Evolutionary conservation across 129 eudicot species (phyloP), one percentile per base, ranked within the genome.

Genomic region (Lactuca saligna): DNA sequence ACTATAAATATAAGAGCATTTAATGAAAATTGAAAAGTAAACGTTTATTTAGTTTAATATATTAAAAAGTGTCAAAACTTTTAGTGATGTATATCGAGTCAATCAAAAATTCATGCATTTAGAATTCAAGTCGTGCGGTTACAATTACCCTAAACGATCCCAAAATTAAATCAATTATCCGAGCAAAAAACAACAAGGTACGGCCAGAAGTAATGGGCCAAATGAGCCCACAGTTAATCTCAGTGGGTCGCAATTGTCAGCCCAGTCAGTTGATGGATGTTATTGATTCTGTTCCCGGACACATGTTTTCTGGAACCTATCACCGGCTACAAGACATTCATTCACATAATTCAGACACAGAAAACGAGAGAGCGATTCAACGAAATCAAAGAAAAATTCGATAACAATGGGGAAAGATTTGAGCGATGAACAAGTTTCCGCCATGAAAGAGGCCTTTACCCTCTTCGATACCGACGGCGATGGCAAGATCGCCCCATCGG

Each of bases 401-500:
- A 8, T 46, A 65, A 48, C 15, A 63, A 86, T 86, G 89, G 93
- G 84, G 70, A 87, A 76, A 74, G 84, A 79, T 70, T 69, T 78
- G 68, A 85, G 72, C 84, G 79, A 81, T 37, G 92, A 86, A 7
- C 96, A 89, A 67, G 70, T 86, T 7, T 60, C 87, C 53, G 75
- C 96, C 15, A 86, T 91, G 95, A 85, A 81, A 31, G 95, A 87
- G 62, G 97, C 97, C 7, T 91, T 91, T 74, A 87, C 97, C 6
- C 88, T 91, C 4, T 91, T 91, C 83, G 97, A 91, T 71, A 91
- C 97, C 75, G 97, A 91, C 81, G 88, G 85, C 53, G 97, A 91
- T 73, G 97, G 92, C 78, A 88, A 83, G 82, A 88, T 89, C 83
- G 81, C 96, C 17, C 96, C 96, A 17, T 83, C 93, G 63, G 96